Percentiles rank a stretch among this genome's conserved stretches.
Evolutionary conservation across 345 rosid genomes (phyloP).

Genomic region (Fremontodendron californicum): DNA sequence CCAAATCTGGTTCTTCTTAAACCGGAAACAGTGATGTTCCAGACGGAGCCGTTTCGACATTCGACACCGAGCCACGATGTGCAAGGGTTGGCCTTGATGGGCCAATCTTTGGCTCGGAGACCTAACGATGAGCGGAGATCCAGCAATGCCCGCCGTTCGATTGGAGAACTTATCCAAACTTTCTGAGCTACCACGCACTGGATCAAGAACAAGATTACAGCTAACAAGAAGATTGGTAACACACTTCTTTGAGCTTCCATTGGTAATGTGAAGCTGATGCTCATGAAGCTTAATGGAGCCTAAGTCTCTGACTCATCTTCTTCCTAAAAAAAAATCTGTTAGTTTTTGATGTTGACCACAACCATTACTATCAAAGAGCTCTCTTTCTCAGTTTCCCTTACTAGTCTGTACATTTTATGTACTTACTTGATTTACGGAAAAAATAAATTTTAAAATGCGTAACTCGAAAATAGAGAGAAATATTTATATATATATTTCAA

Average conservation of each 20-base stretch:
- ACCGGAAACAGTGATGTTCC: slow-evolving; percentile 48
- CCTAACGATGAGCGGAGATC: slow-evolving; percentile 62
- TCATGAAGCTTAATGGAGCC: slow-evolving; percentile 5
- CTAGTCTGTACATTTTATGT: slow-evolving; percentile 10
- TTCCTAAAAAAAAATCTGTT: neutral
- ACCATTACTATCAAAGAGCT: slow-evolving; percentile 3
- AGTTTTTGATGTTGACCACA: slow-evolving; percentile 15
- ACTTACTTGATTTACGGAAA: neutral
- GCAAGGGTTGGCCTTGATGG: slow-evolving; percentile 52
- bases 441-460: neutral
- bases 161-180: slow-evolving; percentile 20
- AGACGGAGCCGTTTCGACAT: slow-evolving; percentile 44
- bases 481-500: neutral
- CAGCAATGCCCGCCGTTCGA: slow-evolving; percentile 48
- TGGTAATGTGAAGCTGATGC: neutral
- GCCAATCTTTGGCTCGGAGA: slow-evolving; percentile 57
- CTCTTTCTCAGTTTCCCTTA: neutral
- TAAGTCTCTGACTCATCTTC: slow-evolving; percentile 12
- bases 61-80: slow-evolving; percentile 45
- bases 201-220: slow-evolving; percentile 25
- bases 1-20: slow-evolving; percentile 55
- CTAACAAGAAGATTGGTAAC: slow-evolving; percentile 3
- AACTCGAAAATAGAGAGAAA: neutral
- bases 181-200: slow-evolving; percentile 31
- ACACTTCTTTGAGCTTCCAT: slow-evolving; percentile 23